These are phyloP conservation scores for Laburnicola sp. DNA, from an alignment of 2,329 filamentous ascomycete species.

Conservation along the genomic window DNA sequence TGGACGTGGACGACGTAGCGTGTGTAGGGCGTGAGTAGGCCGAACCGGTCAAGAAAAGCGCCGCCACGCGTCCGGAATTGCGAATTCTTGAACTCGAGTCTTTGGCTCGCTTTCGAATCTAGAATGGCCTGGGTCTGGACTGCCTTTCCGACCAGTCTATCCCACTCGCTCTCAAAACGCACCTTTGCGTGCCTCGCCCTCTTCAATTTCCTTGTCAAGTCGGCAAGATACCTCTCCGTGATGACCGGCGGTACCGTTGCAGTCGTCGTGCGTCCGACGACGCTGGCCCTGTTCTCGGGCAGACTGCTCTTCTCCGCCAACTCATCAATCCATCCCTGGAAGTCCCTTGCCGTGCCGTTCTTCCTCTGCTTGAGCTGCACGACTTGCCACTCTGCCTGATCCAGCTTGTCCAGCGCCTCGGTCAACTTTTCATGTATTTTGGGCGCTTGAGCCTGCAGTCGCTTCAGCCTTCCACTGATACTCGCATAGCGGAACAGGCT, in stretches of 20 bases:
- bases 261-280: slow-evolving; percentile 33
- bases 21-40: slow-evolving; percentile 75
- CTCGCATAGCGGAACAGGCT: slow-evolving; percentile 78
- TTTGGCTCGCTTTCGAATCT: slow-evolving; percentile 78
- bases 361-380: slow-evolving; percentile 78
- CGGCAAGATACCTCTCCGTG: slow-evolving; percentile 89
- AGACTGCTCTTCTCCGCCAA: slow-evolving; percentile 75
- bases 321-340: slow-evolving; percentile 95
- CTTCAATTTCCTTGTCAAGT: slow-evolving; percentile 79
- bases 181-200: slow-evolving; percentile 81
- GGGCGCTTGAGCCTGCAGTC: slow-evolving; percentile 78
- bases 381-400: slow-evolving; percentile 80
- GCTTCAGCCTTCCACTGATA: slow-evolving; percentile 71
- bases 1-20: slow-evolving; percentile 78
- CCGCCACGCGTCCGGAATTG: slow-evolving; percentile 56
- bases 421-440: slow-evolving; percentile 84
- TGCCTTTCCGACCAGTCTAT: slow-evolving; percentile 73
- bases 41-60: slow-evolving; percentile 48
- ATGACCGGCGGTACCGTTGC: slow-evolving; percentile 74
- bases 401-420: slow-evolving; percentile 77
- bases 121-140: slow-evolving; percentile 77
- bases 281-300: slow-evolving; percentile 59
- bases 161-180: slow-evolving; percentile 85
- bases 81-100: slow-evolving; percentile 71
- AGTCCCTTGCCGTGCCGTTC: slow-evolving; percentile 72